These are phyloP conservation scores for Myrmaecium sp. DNA, from an alignment of 2,329 filamentous ascomycete species.

Conservation along the genomic window DNA sequence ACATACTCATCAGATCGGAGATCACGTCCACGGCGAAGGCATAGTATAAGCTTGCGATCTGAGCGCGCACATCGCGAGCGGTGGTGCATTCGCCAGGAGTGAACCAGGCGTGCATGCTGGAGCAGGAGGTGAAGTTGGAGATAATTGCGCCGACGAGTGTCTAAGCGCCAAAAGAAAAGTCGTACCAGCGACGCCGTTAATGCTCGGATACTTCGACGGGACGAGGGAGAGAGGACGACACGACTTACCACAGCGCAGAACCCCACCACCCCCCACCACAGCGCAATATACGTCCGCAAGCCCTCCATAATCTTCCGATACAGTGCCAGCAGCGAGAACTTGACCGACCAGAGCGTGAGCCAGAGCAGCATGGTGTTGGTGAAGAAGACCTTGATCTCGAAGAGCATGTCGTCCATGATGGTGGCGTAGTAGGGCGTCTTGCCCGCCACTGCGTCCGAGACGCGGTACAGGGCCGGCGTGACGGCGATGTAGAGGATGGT, in stretches of 20 bases:
- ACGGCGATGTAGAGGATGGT: conserved; percentile 18
- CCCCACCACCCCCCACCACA: conserved; percentile 20
- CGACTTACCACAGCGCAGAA: conserved; percentile 19
- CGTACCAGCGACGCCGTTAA: not conserved
- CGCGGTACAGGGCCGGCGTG: conserved; percentile 16
- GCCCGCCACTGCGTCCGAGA: conserved; percentile 11
- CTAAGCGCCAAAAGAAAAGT: conserved; percentile 6
- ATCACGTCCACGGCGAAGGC: conserved; percentile 19
- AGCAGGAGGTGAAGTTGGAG: conserved; percentile 18
- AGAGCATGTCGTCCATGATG: conserved; percentile 14
- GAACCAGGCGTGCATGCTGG: conserved; percentile 20
- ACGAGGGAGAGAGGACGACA: not conserved
- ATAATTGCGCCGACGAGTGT: conserved; percentile 21
- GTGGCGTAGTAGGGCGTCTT: conserved; percentile 11
- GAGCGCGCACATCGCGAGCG: conserved; percentile 12
- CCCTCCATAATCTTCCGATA: conserved; percentile 21
- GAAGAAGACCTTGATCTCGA: conserved; percentile 22
- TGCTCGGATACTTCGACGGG: conserved; percentile 1
- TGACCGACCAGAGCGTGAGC: conserved; percentile 23
- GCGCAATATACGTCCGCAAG: conserved; percentile 14
- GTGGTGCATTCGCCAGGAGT: conserved; percentile 13
- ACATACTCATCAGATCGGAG: conserved; percentile 19
- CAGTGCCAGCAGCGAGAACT: conserved; percentile 22
- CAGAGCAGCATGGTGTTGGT: conserved; percentile 22
- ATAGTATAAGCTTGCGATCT: conserved; percentile 19